Evolutionary conservation across 2,329 filamentous ascomycete genomes (phyloP).

Genomic region (Cladophialophora carrionii): DNA sequence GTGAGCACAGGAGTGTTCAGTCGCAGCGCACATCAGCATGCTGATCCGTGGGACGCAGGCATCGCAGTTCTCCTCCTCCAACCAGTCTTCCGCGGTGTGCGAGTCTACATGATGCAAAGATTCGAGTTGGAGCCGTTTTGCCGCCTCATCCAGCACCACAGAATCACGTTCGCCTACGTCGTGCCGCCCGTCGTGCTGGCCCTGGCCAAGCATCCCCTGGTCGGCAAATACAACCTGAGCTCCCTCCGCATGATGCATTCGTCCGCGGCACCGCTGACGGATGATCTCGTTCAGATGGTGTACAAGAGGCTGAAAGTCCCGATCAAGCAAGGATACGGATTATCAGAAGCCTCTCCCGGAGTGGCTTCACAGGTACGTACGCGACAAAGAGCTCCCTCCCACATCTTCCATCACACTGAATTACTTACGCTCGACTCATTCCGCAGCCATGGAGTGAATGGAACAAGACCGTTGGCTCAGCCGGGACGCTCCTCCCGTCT

Average conservation of each 20-base stretch:
- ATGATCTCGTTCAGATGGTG: constrained; percentile 75
- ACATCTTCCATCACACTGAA: constrained; percentile 57
- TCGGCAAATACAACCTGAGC: constrained; percentile 80
- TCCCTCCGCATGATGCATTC: constrained; percentile 81
- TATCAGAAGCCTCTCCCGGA: constrained; percentile 81
- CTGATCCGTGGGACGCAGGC: constrained; percentile 54
- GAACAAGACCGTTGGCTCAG: constrained; percentile 70
- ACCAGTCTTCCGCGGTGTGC: constrained; percentile 63
- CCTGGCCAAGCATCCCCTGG: constrained; percentile 74
- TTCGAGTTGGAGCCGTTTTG: constrained; percentile 84
- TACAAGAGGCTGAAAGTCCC: constrained; percentile 73
- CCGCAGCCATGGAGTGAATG: constrained; percentile 72
- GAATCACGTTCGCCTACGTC: constrained; percentile 75
- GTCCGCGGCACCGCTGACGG: constrained; percentile 79
- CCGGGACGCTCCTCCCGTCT: constrained; percentile 70
- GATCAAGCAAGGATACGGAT: constrained; percentile 85
- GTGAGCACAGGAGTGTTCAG: not conserved
- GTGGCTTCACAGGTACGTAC: constrained; percentile 54
- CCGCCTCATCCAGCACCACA: constrained; percentile 70
- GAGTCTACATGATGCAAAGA: constrained; percentile 71
- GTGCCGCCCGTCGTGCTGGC: constrained; percentile 81
- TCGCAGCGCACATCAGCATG: not conserved
- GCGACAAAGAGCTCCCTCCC: constrained; percentile 73
- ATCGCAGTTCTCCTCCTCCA: constrained; percentile 68
- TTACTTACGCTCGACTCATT: not conserved